Conservation (phyloP, 306 rosid genomes). For the Ormosia emarginata region DNA sequence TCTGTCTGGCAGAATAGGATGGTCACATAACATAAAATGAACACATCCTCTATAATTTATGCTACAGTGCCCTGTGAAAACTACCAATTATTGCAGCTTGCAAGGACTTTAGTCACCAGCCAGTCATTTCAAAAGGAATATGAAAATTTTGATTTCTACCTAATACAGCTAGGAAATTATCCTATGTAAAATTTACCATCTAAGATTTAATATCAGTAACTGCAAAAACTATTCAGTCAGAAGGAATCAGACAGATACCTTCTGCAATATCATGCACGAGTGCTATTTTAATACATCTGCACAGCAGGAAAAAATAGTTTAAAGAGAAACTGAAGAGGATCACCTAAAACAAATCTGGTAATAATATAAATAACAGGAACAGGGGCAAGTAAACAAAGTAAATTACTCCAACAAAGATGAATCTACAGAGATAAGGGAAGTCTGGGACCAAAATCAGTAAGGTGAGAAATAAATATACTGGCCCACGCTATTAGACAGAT, state of each 20-base stretch:
- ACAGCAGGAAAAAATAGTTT: conserved; percentile 25
- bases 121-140: not conserved
- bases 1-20: not conserved
- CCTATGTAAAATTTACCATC: not conserved
- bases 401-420: conserved; percentile 2
- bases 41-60: not conserved
- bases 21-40: not conserved
- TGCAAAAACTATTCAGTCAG: not conserved
- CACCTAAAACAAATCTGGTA: not conserved
- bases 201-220: not conserved
- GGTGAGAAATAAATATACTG: not conserved
- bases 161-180: not conserved
- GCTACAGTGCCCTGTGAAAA: not conserved
- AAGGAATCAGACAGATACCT: conserved; percentile 49
- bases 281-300: conserved; percentile 89
- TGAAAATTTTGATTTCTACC: not conserved
- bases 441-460: not conserved
- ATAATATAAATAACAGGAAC: not conserved
- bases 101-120: not conserved
- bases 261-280: conserved; percentile 95
- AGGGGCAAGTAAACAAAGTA: conserved; percentile 1
- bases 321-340: conserved; percentile 21
- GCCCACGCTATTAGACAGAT: not conserved
- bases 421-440: not conserved
- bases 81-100: not conserved